Evolutionary conservation across 768 basidiomycete genomes (phyloP), one percentile per base, ranked within the genome.

Genomic region (Leccinum incarnatum): DNA sequence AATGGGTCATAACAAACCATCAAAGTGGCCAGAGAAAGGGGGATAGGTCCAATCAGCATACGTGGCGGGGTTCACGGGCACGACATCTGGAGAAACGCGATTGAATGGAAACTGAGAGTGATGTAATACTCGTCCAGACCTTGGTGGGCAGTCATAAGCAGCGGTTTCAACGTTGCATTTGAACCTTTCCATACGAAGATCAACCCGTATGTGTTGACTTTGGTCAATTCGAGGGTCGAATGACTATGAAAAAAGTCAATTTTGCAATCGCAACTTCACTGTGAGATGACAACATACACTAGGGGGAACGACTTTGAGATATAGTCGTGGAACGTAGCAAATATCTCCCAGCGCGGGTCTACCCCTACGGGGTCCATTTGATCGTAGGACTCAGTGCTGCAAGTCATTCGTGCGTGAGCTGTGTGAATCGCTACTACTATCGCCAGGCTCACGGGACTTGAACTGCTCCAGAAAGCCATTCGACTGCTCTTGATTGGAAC

Each of bases 21-120:
- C 85, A 62, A 77, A 86, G 57, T 79, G 67, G 0, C 88, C 88
- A 27, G 83, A 85, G 66, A 83, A 89, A 2, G 87, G 84, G 3
- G 85, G 84, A 56, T 85, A 63, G 4, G 68, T 77, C 88, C 88
- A 89, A 58, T 80, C 70, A 58, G 78, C 77, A 17, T 81, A 71
- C 0, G 86, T 86, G 4, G 75, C 72, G 4, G 80, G 78, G 21
- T 83, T 77, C 9, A 88, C 87, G 4, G 87, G 87, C 9, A 89
- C 88, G 8, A 88, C 87, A 64, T 89, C 88, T 86, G 42, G 21
- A 51, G 14, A 19, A 51, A 51, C 40, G 5, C 42, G 8, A 25
- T 14, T 29, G 19, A 21, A 23, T 29, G 30, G 19, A 62, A 36
- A 58, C 10, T 47, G 27, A 23, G 25, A 53, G 11, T 4, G 23